Evolutionary conservation across 805 yeast genomes (phyloP).

Genomic region (Lipomyces spencermartinsiae): DNA sequence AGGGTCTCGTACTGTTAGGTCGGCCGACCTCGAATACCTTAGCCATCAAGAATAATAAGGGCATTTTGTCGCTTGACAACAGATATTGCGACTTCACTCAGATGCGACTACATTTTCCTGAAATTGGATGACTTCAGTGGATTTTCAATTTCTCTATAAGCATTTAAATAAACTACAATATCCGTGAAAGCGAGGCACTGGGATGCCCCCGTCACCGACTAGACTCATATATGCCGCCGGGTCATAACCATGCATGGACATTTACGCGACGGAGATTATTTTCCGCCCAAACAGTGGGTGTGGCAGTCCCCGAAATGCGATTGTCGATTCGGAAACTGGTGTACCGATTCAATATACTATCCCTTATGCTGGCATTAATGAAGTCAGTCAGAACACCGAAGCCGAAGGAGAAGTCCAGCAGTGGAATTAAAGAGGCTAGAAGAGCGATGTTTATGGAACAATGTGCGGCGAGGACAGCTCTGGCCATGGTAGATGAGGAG

Average conservation of each 20-base stretch:
- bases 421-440: not conserved
- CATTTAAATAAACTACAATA: not conserved
- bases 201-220: conserved; percentile 1
- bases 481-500: not conserved
- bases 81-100: not conserved
- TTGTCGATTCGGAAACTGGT: conserved; percentile 4
- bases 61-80: not conserved
- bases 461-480: not conserved
- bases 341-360: conserved; percentile 7
- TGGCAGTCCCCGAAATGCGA: not conserved
- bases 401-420: not conserved
- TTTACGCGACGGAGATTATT: not conserved
- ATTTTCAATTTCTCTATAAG: not conserved
- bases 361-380: not conserved
- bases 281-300: not conserved
- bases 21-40: not conserved
- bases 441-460: not conserved
- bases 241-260: not conserved
- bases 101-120: not conserved
- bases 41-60: not conserved
- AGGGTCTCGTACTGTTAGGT: not conserved
- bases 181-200: not conserved
- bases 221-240: not conserved
- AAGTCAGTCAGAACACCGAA: not conserved
- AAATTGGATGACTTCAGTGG: not conserved